These are phyloP conservation scores for Cladosporium velox DNA, from an alignment of 2,329 filamentous ascomycete species.

Conservation along the genomic window DNA sequence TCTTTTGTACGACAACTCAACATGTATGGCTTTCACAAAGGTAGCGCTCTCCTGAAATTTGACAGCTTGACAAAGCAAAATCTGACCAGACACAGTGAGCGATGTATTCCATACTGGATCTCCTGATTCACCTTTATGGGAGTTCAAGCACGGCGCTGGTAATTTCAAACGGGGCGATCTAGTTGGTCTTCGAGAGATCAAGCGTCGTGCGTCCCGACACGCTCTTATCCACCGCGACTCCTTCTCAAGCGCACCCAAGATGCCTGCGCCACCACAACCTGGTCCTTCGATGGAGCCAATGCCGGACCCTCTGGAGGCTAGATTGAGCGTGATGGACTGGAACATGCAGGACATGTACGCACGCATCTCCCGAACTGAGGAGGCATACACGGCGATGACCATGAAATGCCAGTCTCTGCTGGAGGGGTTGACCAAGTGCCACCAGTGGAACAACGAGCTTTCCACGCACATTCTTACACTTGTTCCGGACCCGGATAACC, in stretches of 20 bases:
- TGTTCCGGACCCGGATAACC: slow-evolving; percentile 73
- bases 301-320: slow-evolving; percentile 74
- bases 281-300: slow-evolving; percentile 73
- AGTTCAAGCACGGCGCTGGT: slow-evolving; percentile 97
- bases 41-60: slow-evolving; percentile 50
- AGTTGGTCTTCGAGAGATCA: slow-evolving; percentile 89
- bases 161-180: slow-evolving; percentile 96
- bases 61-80: not conserved
- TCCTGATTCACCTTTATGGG: slow-evolving; percentile 92
- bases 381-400: slow-evolving; percentile 75
- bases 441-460: slow-evolving; percentile 83
- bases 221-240: slow-evolving; percentile 89
- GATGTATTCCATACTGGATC: slow-evolving; percentile 96
- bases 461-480: slow-evolving; percentile 73
- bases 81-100: slow-evolving; percentile 65
- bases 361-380: slow-evolving; percentile 78
- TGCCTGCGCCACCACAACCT: slow-evolving; percentile 68
- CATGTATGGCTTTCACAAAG: slow-evolving; percentile 99
- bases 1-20: slow-evolving; percentile 97
- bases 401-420: slow-evolving; percentile 78
- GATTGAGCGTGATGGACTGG: slow-evolving; percentile 76
- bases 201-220: slow-evolving; percentile 88
- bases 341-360: slow-evolving; percentile 76
- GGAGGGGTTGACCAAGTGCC: slow-evolving; percentile 74
- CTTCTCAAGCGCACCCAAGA: slow-evolving; percentile 72